A percentile compares a stretch with the other conserved stretches of the same genome.
phyloP scores from a whole-genome alignment of 768 basidiomycete genomes.

The Coprinopsis cinerea region DNA sequence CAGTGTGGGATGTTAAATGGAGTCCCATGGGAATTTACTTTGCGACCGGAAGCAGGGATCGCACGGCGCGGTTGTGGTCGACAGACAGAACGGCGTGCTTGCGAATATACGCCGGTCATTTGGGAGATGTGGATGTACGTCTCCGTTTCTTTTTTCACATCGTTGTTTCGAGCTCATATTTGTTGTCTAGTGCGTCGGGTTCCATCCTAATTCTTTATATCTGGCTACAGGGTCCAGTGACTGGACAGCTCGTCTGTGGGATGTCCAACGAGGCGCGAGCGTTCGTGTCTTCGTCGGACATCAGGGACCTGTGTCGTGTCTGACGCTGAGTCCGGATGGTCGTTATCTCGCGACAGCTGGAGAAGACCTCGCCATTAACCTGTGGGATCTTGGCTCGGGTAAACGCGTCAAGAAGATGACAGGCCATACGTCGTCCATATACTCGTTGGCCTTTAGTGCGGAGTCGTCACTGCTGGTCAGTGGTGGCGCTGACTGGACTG shows the following conservation, averaged over 20 bases:
- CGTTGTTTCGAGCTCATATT: conserved; percentile 1
- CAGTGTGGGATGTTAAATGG: conserved; percentile 99
- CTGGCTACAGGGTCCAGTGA: conserved; percentile 96
- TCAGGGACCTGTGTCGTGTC: conserved; percentile 76
- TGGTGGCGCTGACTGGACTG: conserved; percentile 92
- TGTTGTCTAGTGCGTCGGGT: conserved; percentile 71
- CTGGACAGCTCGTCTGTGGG: conserved; percentile 95
- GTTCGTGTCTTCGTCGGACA: conserved; percentile 96
- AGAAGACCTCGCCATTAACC: conserved; percentile 90
- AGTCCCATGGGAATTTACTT: conserved; percentile 98
- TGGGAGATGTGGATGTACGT: conserved; percentile 95
- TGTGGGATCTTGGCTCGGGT: conserved; percentile 97
- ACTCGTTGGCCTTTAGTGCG: conserved; percentile 86
- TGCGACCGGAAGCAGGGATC: conserved; percentile 89
- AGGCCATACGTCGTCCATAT: conserved; percentile 85
- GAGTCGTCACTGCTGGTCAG: conserved; percentile 90
- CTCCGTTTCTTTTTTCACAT: conserved; percentile 4
- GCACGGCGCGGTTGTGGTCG: conserved; percentile 94
- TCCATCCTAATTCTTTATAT: conserved; percentile 97
- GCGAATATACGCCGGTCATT: conserved; percentile 90
- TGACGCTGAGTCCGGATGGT: conserved; percentile 92
- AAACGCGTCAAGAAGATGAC: conserved; percentile 94
- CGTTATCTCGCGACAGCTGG: conserved; percentile 89
- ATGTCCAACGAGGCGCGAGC: conserved; percentile 92
- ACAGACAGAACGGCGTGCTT: conserved; percentile 85